Conservation (phyloP, 306 rosid species). For the Trifolium repens region DNA sequence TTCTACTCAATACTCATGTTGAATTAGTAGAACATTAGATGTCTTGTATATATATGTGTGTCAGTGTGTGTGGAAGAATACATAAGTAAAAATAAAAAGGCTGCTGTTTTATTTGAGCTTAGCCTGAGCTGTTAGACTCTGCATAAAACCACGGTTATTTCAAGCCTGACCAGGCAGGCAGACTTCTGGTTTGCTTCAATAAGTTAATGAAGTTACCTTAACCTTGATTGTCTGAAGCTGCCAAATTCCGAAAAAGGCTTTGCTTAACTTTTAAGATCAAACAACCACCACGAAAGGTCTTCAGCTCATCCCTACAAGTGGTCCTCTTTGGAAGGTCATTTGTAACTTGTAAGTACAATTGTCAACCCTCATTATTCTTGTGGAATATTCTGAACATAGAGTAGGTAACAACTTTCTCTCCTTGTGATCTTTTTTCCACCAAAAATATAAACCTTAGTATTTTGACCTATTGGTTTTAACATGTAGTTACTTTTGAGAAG, state of each 20-base stretch:
- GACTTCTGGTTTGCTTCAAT: conserved; percentile 19
- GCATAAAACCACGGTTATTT: conserved; percentile 16
- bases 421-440: background rate
- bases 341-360: conserved; percentile 8
- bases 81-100: conserved; percentile 3
- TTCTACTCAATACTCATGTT: background rate
- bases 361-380: background rate
- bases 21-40: background rate
- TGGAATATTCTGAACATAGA: background rate
- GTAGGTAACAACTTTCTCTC: background rate
- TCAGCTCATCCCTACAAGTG: background rate
- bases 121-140: conserved; percentile 9
- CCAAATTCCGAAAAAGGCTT: background rate
- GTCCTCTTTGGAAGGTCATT: background rate
- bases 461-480: background rate
- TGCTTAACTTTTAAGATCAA: background rate
- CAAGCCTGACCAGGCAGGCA: conserved; percentile 18
- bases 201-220: conserved; percentile 5
- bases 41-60: conserved; percentile 1
- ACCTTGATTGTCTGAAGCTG: conserved; percentile 18
- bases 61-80: background rate
- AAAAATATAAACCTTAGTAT: background rate
- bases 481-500: background rate
- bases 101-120: background rate
- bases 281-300: conserved; percentile 9